These are phyloP conservation scores for Teratosphaeria destructans DNA, from an alignment of 2,329 filamentous ascomycete genomes.

Conservation along the genomic window DNA sequence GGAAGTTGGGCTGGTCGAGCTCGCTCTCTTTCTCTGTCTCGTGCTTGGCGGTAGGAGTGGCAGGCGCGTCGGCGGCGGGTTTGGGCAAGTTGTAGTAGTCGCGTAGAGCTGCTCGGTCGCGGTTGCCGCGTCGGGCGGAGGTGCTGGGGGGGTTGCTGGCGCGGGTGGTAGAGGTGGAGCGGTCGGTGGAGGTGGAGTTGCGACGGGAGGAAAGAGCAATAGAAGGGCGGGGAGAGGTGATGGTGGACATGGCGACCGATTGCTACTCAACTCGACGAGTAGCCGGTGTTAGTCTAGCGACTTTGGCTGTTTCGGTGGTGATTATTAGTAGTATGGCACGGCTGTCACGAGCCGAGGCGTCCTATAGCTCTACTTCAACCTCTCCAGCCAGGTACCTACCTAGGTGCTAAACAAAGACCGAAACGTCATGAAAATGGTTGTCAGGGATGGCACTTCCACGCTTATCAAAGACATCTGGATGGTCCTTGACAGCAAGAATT, in stretches of 20 bases:
- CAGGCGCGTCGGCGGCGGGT: constrained; percentile 27
- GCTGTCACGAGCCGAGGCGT: background rate
- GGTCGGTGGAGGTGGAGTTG: constrained; percentile 55
- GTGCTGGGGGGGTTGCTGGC: constrained; percentile 15
- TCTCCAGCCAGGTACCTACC: too few relatives aligned
- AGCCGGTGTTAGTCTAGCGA: background rate
- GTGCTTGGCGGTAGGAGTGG: constrained; percentile 40
- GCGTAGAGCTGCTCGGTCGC: constrained; percentile 77
- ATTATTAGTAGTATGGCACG: background rate
- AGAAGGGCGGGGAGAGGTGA: constrained; percentile 50
- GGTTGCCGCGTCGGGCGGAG: constrained; percentile 43
- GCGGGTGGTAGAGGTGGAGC: constrained; percentile 31
- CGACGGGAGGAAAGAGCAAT: constrained; percentile 59
- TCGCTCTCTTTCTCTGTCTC: constrained; percentile 56
- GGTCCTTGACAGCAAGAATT: background rate
- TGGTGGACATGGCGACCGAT: constrained; percentile 38
- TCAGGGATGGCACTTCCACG: background rate
- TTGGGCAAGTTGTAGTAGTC: constrained; percentile 84
- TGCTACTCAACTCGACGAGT: background rate
- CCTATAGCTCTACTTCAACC: background rate
- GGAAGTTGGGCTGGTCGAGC: constrained; percentile 64
- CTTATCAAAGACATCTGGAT: background rate
- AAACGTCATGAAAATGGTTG: too few relatives aligned
- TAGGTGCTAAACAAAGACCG: too few relatives aligned
- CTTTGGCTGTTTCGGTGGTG: background rate